Evolutionary conservation across 495 filamentous ascomycete species (phyloP).

Genomic region (Lineolata rhizophorae): DNA sequence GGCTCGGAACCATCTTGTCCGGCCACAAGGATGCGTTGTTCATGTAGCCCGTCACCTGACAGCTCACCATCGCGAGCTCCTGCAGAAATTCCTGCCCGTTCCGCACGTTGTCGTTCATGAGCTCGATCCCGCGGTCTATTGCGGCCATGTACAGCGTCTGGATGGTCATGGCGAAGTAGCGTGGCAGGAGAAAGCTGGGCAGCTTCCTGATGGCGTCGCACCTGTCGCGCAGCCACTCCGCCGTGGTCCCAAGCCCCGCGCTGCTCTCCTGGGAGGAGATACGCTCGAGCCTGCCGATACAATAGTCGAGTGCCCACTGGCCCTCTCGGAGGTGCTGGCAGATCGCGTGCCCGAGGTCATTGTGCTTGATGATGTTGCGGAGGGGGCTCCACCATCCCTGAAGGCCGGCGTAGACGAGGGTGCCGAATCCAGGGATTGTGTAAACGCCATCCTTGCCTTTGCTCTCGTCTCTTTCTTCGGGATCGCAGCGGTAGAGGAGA

Average conservation of each 20-base stretch:
- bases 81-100: constrained; percentile 70
- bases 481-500: constrained; percentile 73
- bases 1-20: constrained; percentile 54
- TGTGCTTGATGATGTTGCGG: constrained; percentile 63
- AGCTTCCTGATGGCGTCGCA: constrained; percentile 67
- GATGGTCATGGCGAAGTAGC: constrained; percentile 80
- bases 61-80: constrained; percentile 67
- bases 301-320: constrained; percentile 88
- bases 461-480: constrained; percentile 72
- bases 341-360: constrained; percentile 79
- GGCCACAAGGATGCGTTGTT: constrained; percentile 83
- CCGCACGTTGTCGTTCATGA: constrained; percentile 55
- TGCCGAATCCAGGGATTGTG: constrained; percentile 58
- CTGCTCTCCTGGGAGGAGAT: constrained; percentile 38
- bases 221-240: constrained; percentile 58
- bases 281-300: constrained; percentile 53
- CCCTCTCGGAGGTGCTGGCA: constrained; percentile 84
- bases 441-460: constrained; percentile 69
- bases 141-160: constrained; percentile 72
- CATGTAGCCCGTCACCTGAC: constrained; percentile 72
- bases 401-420: constrained; percentile 82
- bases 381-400: constrained; percentile 98
- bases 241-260: constrained; percentile 34
- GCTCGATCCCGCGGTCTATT: constrained; percentile 49
- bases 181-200: constrained; percentile 72